phyloP scores from a whole-genome alignment of 108 stramenopile genomes.

The Pseudonitzschia pungens region DNA sequence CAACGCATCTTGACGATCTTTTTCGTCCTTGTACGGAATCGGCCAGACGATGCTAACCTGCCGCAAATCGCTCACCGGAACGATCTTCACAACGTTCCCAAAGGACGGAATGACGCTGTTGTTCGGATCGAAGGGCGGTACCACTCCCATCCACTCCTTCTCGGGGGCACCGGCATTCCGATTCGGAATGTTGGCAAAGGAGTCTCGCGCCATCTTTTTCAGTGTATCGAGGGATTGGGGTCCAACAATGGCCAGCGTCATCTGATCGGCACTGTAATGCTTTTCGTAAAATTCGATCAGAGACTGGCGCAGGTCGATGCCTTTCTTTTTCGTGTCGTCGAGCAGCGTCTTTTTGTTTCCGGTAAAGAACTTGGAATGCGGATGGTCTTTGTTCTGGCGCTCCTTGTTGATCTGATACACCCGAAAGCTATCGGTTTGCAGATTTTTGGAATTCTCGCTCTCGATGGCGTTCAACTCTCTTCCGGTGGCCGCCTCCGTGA shows the following conservation, averaged over 20 bases:
- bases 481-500: slow-evolving; percentile 78
- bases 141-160: slow-evolving; percentile 56
- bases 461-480: slow-evolving; percentile 94
- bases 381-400: slow-evolving; percentile 82
- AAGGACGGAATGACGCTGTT: slow-evolving; percentile 57
- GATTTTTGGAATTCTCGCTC: slow-evolving; percentile 92
- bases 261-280: slow-evolving; percentile 93
- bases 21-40: slow-evolving; percentile 54
- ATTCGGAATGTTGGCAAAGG: slow-evolving; percentile 80
- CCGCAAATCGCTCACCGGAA: slow-evolving; percentile 78
- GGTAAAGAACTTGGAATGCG: slow-evolving; percentile 92
- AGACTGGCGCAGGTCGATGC: slow-evolving; percentile 76
- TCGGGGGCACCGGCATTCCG: slow-evolving; percentile 57
- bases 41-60: slow-evolving; percentile 81
- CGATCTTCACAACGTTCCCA: slow-evolving; percentile 63
- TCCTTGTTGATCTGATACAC: slow-evolving; percentile 87
- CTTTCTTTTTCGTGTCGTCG: slow-evolving; percentile 65
- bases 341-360: slow-evolving; percentile 87
- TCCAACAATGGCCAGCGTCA: slow-evolving; percentile 88
- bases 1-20: slow-evolving; percentile 45
- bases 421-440: slow-evolving; percentile 87
- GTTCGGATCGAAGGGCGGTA: slow-evolving; percentile 52
- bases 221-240: slow-evolving; percentile 72
- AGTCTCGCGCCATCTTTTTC: slow-evolving; percentile 63
- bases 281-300: slow-evolving; percentile 86